Evolutionary conservation across 805 yeast genomes (phyloP).

Genomic region (Candida alai): DNA sequence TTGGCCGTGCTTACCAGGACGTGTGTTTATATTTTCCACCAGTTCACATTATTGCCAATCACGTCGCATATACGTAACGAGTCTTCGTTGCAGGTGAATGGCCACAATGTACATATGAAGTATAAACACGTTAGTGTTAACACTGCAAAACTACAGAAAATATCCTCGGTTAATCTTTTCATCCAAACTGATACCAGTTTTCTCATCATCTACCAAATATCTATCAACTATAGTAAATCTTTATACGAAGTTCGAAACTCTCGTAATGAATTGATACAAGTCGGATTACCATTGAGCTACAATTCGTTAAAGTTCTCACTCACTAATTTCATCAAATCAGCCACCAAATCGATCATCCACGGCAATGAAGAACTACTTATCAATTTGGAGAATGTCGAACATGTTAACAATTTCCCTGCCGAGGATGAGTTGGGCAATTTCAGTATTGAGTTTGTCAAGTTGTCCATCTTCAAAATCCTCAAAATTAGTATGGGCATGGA

Average conservation of each 20-base stretch:
- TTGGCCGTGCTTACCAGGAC: constrained; percentile 27
- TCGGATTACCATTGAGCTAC: constrained; percentile 29
- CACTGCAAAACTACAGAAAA: constrained; percentile 28
- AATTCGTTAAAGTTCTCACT: constrained; percentile 24
- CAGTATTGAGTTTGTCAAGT: constrained; percentile 23
- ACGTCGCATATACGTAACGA: constrained; percentile 44
- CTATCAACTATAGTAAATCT: constrained; percentile 27
- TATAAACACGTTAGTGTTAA: constrained; percentile 36
- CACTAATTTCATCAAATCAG: constrained; percentile 25
- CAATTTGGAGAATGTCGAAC: constrained; percentile 34
- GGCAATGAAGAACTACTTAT: constrained; percentile 17
- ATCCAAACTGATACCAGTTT: constrained; percentile 37
- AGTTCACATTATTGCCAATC: constrained; percentile 36
- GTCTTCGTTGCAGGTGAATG: constrained; percentile 44
- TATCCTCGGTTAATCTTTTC: constrained; percentile 30
- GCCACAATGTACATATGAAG: constrained; percentile 39
- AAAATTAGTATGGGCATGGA: constrained; percentile 30
- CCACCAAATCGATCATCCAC: constrained; percentile 29
- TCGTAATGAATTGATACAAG: constrained; percentile 31
- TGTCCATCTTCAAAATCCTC: constrained; percentile 28
- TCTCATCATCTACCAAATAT: constrained; percentile 40
- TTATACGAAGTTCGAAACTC: constrained; percentile 28
- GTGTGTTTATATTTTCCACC: constrained; percentile 27
- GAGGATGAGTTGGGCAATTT: constrained; percentile 31
- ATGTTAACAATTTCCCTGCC: constrained; percentile 21